Conservation (phyloP, 139 green algal genomes). For the Micractinium sp. region DNA sequence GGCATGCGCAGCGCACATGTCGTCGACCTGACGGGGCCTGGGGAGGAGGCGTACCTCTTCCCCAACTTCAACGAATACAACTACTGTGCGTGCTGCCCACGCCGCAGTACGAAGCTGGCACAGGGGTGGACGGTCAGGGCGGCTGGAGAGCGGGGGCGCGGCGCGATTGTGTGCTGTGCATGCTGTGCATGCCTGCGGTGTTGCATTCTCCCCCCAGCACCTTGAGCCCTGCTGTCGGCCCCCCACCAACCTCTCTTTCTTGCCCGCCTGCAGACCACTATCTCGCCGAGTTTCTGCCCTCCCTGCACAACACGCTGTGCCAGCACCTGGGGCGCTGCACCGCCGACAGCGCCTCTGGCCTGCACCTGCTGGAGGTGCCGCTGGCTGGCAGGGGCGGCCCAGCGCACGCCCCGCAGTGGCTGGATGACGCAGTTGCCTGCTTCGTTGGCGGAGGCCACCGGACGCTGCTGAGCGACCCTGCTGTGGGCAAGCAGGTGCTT, state of each 20-base stretch:
- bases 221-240: not conserved
- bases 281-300: not conserved
- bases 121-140: not conserved
- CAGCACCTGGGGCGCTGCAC: not conserved
- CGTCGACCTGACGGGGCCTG: not conserved
- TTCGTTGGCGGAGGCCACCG: not conserved
- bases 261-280: not conserved
- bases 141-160: not conserved
- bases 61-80: not conserved
- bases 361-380: not conserved
- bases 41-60: not conserved
- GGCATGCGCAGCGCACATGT: not conserved
- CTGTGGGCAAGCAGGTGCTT: not conserved
- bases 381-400: not conserved
- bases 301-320: constrained; percentile 3
- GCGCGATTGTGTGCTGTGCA: too few species aligned
- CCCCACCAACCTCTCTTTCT: not conserved
- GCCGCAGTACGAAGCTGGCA: not conserved
- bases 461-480: not conserved
- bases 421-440: not conserved
- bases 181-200: not conserved
- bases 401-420: not conserved
- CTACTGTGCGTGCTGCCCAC: not conserved
- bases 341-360: not conserved
- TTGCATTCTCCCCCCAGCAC: not conserved